Conservation (phyloP, 345 rosid species). For the Carallia brachiata region DNA sequence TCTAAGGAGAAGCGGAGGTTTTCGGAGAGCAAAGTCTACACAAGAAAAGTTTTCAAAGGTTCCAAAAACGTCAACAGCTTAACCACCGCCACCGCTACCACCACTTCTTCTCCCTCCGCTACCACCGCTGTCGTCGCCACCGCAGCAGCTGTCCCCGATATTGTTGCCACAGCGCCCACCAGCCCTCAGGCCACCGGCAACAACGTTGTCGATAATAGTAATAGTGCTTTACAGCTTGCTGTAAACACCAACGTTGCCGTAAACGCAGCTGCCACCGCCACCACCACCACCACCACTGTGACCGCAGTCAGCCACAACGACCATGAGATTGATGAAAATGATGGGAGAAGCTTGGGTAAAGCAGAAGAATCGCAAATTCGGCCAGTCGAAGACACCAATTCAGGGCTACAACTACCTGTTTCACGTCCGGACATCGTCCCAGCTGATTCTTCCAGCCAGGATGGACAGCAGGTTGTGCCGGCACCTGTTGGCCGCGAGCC, state of each 20-base stretch:
- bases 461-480: constrained; percentile 25
- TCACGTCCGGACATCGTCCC: constrained; percentile 25
- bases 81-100: not conserved
- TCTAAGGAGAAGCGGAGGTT: constrained; percentile 64
- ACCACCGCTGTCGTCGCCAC: not conserved
- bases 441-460: constrained; percentile 40
- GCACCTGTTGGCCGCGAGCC: constrained; percentile 16
- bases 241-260: not conserved
- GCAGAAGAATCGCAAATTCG: constrained; percentile 32
- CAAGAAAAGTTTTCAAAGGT: constrained; percentile 67
- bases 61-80: constrained; percentile 27
- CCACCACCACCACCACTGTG: not conserved
- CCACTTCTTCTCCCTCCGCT: constrained; percentile 5
- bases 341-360: constrained; percentile 29
- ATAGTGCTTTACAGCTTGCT: not conserved
- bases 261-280: not conserved
- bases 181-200: not conserved
- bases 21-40: constrained; percentile 63
- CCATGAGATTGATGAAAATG: constrained; percentile 1
- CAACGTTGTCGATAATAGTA: not conserved
- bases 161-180: constrained; percentile 7
- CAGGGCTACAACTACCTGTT: constrained; percentile 33
- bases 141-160: constrained; percentile 10
- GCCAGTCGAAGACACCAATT: constrained; percentile 33
- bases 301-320: not conserved